Evolutionary conservation across 192 early-diverging fungal genomes (phyloP).

Genomic region (Radiomyces spectabilis): DNA sequence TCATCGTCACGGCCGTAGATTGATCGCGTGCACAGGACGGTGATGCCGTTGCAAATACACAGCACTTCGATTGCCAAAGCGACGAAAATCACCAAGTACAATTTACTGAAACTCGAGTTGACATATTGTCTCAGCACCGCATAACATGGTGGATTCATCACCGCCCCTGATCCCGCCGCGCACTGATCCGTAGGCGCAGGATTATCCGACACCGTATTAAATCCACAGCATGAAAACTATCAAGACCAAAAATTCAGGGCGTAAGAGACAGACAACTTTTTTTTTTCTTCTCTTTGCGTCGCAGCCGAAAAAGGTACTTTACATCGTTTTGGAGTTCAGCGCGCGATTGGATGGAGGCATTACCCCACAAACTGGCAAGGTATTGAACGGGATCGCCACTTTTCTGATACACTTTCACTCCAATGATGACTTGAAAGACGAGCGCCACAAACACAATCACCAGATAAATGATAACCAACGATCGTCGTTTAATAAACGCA

Average conservation of each 20-base stretch:
- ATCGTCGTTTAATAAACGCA: constrained; percentile 5
- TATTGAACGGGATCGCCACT: constrained; percentile 8
- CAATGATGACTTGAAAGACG: constrained; percentile 14
- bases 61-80: constrained; percentile 17
- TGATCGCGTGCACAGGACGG: constrained; percentile 14
- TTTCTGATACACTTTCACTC: constrained; percentile 15
- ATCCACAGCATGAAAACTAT: constrained; percentile 24
- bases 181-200: constrained; percentile 7
- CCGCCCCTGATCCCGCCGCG: too few species aligned
- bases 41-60: constrained; percentile 12
- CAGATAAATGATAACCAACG: constrained; percentile 9
- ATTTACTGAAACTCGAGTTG: constrained; percentile 10
- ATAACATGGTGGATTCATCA: constrained; percentile 5
- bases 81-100: constrained; percentile 19
- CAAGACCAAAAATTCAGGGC: neutral
- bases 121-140: neutral
- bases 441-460: constrained; percentile 6
- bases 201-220: constrained; percentile 5
- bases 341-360: constrained; percentile 1
- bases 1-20: neutral
- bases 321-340: constrained; percentile 13
- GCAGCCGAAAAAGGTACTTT: too few species aligned
- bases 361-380: constrained; percentile 11
- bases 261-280: neutral
- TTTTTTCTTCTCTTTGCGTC: neutral